phyloP scores from a whole-genome alignment of 371 early-diverging fungal species.

The Apophysomyces sp. region DNA sequence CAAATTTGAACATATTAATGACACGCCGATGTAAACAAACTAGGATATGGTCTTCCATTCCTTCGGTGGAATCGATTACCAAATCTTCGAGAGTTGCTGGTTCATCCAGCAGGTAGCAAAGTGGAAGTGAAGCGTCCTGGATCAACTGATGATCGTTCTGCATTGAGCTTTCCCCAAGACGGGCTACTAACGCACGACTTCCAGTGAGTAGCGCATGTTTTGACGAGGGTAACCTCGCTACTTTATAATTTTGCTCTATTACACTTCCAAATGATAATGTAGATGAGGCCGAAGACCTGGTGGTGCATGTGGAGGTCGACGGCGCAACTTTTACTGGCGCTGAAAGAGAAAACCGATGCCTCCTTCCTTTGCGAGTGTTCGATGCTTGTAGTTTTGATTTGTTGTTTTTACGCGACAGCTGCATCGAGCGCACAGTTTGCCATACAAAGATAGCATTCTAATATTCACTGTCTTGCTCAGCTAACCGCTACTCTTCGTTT shows the following conservation, averaged over 20 bases:
- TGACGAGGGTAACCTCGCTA: constrained; percentile 18
- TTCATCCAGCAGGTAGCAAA: constrained; percentile 47
- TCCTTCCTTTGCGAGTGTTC: no score
- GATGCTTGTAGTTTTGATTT: no score
- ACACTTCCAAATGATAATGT: no score
- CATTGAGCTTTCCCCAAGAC: constrained; percentile 26
- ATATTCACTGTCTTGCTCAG: no score
- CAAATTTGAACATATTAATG: constrained; percentile 46
- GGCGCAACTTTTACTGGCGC: not conserved
- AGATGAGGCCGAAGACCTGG: not conserved
- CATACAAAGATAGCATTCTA: constrained; percentile 17
- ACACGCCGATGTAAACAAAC: constrained; percentile 48
- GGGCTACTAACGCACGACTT: constrained; percentile 24
- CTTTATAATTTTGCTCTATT: constrained; percentile 5
- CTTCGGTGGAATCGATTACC: constrained; percentile 30
- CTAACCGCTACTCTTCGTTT: no score
- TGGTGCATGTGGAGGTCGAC: not conserved
- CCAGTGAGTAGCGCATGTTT: constrained; percentile 32
- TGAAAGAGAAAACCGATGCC: no score
- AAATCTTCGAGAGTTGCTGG: constrained; percentile 31
- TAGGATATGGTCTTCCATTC: constrained; percentile 38
- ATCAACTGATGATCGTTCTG: constrained; percentile 18
- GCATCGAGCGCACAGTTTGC: constrained; percentile 16
- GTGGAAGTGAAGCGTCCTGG: constrained; percentile 34
- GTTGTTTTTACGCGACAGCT: not conserved